These are phyloP conservation scores for Hymenoscyphus infarciens DNA, from an alignment of 2,329 filamentous ascomycete species.

Conservation along the genomic window DNA sequence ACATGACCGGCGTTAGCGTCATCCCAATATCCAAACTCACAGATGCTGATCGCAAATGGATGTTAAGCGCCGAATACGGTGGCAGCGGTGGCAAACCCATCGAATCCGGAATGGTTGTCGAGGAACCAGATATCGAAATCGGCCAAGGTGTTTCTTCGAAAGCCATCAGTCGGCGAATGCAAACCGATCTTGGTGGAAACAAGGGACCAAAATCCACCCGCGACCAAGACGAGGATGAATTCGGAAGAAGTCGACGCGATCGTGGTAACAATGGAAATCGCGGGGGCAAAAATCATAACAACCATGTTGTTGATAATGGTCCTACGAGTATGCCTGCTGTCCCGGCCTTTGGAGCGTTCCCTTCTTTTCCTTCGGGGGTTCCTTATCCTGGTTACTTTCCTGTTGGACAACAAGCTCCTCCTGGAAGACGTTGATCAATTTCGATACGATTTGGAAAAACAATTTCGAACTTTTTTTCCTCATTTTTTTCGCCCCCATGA, in stretches of 20 bases:
- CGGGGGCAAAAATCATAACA: conserved; percentile 17
- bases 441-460: background rate
- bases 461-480: background rate
- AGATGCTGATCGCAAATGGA: conserved; percentile 96
- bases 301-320: conserved; percentile 13
- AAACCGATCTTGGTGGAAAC: conserved; percentile 63
- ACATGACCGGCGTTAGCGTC: conserved; percentile 83
- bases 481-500: too few relatives aligned
- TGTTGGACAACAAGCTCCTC: background rate
- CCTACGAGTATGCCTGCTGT: conserved; percentile 23
- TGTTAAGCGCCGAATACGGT: conserved; percentile 88
- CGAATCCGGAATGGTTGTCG: conserved; percentile 79
- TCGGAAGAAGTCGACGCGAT: conserved; percentile 23
- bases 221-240: conserved; percentile 33
- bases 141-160: conserved; percentile 96
- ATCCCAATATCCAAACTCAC: conserved; percentile 92
- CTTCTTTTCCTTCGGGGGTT: conserved; percentile 14
- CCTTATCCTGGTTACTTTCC: background rate
- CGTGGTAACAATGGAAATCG: conserved; percentile 20
- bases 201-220: conserved; percentile 57
- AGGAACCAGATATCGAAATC: conserved; percentile 98
- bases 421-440: background rate
- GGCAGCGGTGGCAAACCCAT: conserved; percentile 83
- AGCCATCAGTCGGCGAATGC: conserved; percentile 67
- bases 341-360: conserved; percentile 20